Evolutionary conservation across 257 asterid genomes (phyloP).

Genomic region (Plantago major): DNA sequence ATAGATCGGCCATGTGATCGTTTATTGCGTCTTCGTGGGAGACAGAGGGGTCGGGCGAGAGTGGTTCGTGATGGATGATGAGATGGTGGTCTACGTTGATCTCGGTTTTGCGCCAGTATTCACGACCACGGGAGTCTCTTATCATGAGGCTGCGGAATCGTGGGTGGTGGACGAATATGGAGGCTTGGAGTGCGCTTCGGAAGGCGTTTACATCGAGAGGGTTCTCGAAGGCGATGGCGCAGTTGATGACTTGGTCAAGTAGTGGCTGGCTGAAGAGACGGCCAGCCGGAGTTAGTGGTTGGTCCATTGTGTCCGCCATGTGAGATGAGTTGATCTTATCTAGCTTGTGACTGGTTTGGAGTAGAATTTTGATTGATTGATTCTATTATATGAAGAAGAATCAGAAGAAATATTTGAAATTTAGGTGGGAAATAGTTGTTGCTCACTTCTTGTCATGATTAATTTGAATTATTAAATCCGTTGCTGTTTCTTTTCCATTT

Average conservation of each 20-base stretch:
- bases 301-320: conserved; percentile 20
- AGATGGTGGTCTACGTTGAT: conserved; percentile 62
- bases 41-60: conserved; percentile 28
- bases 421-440: no score
- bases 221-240: conserved; percentile 28
- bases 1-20: conserved; percentile 64
- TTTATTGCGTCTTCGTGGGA: conserved; percentile 64
- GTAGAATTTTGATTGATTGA: no score
- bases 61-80: conserved; percentile 36
- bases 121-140: conserved; percentile 54
- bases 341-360: no score
- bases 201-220: conserved; percentile 40
- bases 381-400: no score
- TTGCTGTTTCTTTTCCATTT: no score
- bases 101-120: conserved; percentile 56
- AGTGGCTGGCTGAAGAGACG: conserved; percentile 73
- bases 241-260: conserved; percentile 48
- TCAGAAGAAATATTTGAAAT: no score
- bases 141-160: conserved; percentile 72
- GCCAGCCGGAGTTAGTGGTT: conserved; percentile 79
- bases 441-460: no score
- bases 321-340: no score
- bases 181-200: conserved; percentile 29
- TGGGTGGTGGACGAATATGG: conserved; percentile 59
- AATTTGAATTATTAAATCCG: no score